Conservation (phyloP, 2,329 filamentous ascomycete species). For the Amphichorda felina region DNA sequence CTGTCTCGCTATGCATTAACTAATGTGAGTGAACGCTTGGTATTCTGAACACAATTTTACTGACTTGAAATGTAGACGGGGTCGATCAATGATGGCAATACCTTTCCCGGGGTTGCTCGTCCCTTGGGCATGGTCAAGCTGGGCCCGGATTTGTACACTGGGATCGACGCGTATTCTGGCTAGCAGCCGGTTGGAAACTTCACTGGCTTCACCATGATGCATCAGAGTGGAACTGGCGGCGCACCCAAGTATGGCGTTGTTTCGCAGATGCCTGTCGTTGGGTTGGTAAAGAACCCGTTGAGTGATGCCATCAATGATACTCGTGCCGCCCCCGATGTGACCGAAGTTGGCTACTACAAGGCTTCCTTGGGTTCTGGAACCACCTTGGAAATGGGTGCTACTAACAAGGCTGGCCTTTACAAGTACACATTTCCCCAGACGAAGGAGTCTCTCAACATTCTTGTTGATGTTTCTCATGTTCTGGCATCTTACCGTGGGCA, state of each 20-base stretch:
- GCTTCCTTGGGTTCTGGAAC: slow-evolving; percentile 43
- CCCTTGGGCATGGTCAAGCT: slow-evolving; percentile 37
- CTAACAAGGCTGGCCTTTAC: slow-evolving; percentile 44
- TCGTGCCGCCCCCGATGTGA: slow-evolving; percentile 35
- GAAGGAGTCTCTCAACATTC: slow-evolving; percentile 27
- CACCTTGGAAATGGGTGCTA: slow-evolving; percentile 43
- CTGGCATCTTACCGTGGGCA: slow-evolving; percentile 48
- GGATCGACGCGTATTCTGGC: slow-evolving; percentile 39
- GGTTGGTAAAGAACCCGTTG: slow-evolving; percentile 39
- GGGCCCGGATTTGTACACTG: slow-evolving; percentile 35
- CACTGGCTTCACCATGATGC: slow-evolving; percentile 51
- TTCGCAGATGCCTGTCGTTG: slow-evolving; percentile 43
- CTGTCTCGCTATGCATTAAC: slow-evolving; percentile 21
- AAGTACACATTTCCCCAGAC: slow-evolving; percentile 44
- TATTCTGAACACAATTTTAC: too few relatives aligned
- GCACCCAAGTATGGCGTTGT: slow-evolving; percentile 60
- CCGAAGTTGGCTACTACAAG: slow-evolving; percentile 50
- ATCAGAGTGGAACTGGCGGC: slow-evolving; percentile 56
- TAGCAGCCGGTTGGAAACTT: slow-evolving; percentile 39
- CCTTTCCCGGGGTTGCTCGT: slow-evolving; percentile 34
- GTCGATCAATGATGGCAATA: slow-evolving; percentile 32
- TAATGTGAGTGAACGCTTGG: slow-evolving; percentile 14
- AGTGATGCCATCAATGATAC: slow-evolving; percentile 41
- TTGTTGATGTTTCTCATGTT: slow-evolving; percentile 57
- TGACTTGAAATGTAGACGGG: slow-evolving; percentile 23